Base-by-base conservation (phyloP, 2,329 filamentous ascomycete genomes). In the Calonectria henricotiae region DNA sequence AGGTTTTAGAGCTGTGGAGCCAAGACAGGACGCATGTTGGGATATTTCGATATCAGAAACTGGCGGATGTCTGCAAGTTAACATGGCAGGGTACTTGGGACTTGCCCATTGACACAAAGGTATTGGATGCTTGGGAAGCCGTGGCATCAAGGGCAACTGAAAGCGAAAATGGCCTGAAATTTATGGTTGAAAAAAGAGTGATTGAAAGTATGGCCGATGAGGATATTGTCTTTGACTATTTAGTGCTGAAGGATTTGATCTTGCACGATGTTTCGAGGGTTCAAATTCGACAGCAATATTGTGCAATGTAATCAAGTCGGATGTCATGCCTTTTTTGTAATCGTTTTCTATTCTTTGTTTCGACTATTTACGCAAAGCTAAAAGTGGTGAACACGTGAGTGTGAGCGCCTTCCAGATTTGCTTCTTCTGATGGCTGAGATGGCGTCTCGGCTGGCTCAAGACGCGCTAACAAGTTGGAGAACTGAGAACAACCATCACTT, bases 71-170 rank as follows among this genome's bases (percentile, higher is more conserved):
- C 5, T 46, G n/a, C 20, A 20, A 46, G 11, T n/a, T 46, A 46
- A 46, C 43, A 11, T 46, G 43, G 43, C n/a, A 46, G 43, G 43
- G 43, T 46, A 46, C 43, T 46, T 46, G 43, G 43, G 43, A 46
- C 20, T 12, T 46, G 9, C 43, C 3, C 1, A 46, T 46, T 11
- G 11, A 9, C n/a, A 2, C 5, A 12, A 8, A 46, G 5, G 43
- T 46, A 46, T n/a, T 23, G 20, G 43, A 46, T 46, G 43, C 43
- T 12, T 46, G 43, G 43, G n/a, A 23, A 46, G 11, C 4, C n/a
- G 43, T 46, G 43, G 43, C 43, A 1, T 46, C 43, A 17, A 23
- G 4, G n/a, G 11, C 20, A 7, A 23, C n/a, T 11, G n/a, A 23
- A 9, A 11, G 8, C 20, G 43, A 46, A 46, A 11, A 23, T 11